Evolutionary conservation across 441 rosid species (phyloP), one percentile per base, ranked within the genome.

Genomic region (Isatis lusitanica): DNA sequence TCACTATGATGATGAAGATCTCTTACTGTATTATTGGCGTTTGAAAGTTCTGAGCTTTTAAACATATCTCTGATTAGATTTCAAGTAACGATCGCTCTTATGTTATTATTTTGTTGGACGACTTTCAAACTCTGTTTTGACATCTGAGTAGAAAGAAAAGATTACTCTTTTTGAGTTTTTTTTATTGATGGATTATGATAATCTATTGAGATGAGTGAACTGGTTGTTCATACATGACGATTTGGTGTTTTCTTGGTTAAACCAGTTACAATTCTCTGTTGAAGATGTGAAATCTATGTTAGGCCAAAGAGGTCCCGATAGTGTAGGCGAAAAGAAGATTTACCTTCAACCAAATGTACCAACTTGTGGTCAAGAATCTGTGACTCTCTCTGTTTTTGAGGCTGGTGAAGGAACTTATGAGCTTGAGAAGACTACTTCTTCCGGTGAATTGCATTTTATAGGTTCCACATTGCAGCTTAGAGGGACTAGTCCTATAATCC

Each of bases 381-480:
- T 55, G 28, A 12, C 74, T 31, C 55, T 72, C 30, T 74, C 82
- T 46, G 71, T 57, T 16, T 26, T 9, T 18, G 81, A 79, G 38
- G 81, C 43, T 24, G 18, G 48, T 24, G 47, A 64, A 51, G 73
- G 31, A 63, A 10, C 50, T 52, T 9, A 9, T 50, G 31, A 51
- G 40, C 65, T 53, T 13, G 76, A 26, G 30, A 44, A 73, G 7
- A 33, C 70, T 65, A 28, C 60, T 57, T 40, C 62, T 63, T 63
- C 21, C 3, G 91, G 79, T 12, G 85, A 90, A 65, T 38, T 90
- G 76, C 75, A 76, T 47, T 90, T 92, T 64, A 50, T 90, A 12
- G 98, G 94, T 36, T 84, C 97, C 40, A 85, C 92, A 0, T 85
- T 92, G 70, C 97, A 94, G 82, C 89, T 90, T 62, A 82, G 96